These are phyloP conservation scores for Dendrobium officinale DNA, from an alignment of 106 monocot genomes.

Conservation along the genomic window DNA sequence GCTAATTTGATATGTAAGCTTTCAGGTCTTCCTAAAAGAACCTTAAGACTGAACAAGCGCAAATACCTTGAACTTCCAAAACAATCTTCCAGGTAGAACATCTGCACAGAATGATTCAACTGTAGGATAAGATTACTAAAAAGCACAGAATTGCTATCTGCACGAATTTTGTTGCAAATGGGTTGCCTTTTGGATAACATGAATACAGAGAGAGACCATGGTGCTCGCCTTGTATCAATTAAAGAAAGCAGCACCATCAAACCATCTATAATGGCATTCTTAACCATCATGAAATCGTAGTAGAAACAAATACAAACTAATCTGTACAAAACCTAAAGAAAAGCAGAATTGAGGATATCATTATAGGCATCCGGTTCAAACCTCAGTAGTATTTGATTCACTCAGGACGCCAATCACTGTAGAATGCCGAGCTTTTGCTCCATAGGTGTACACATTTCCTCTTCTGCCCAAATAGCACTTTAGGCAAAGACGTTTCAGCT, in stretches of 20 bases:
- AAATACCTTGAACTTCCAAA: too few relatives aligned
- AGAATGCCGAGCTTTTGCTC: not conserved
- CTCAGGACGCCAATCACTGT: not conserved
- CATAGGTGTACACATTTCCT: not conserved
- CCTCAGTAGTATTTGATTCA: not conserved
- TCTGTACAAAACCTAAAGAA: not conserved
- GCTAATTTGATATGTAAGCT: too few relatives aligned
- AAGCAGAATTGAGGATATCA: not conserved
- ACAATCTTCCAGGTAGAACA: too few relatives aligned
- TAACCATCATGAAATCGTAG: not conserved
- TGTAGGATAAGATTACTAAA: too few relatives aligned
- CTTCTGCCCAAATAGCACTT: not conserved
- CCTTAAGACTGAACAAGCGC: too few relatives aligned
- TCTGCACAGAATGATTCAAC: too few relatives aligned
- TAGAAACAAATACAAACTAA: conserved; percentile 5
- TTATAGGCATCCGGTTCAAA: not conserved
- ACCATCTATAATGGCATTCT: not conserved
- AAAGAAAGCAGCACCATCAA: not conserved
- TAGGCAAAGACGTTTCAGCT: not conserved
- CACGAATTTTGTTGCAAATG: not conserved
- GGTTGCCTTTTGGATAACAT: not conserved
- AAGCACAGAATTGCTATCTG: too few relatives aligned
- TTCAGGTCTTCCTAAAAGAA: too few relatives aligned
- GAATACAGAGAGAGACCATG: not conserved
- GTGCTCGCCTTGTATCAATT: not conserved